Evolutionary conservation across 495 filamentous ascomycete species (phyloP).

Genomic region (Cercophora samala): DNA sequence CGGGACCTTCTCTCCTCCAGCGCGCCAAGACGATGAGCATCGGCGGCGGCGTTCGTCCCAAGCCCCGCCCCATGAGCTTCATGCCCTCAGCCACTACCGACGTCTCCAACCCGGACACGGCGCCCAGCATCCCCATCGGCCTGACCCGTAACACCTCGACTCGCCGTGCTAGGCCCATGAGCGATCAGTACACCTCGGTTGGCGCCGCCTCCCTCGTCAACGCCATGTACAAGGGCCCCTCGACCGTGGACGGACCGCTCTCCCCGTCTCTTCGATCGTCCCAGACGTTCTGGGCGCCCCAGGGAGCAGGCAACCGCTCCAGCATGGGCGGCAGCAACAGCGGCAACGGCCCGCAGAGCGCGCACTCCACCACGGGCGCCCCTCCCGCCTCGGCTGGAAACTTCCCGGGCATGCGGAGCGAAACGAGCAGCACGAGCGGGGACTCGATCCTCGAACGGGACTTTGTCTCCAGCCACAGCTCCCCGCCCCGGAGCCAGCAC

Average conservation of each 20-base stretch:
- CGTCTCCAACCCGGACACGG: slow-evolving; percentile 69
- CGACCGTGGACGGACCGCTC: slow-evolving; percentile 46
- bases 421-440: slow-evolving; percentile 63
- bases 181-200: slow-evolving; percentile 64
- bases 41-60: slow-evolving; percentile 43
- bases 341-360: slow-evolving; percentile 23
- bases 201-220: slow-evolving; percentile 67
- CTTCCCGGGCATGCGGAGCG: slow-evolving; percentile 53
- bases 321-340: slow-evolving; percentile 27
- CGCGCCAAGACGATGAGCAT: slow-evolving; percentile 71
- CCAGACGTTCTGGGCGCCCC: slow-evolving; percentile 35
- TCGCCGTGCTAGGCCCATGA: slow-evolving; percentile 56
- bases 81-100: slow-evolving; percentile 48
- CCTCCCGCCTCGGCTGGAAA: slow-evolving; percentile 50
- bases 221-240: slow-evolving; percentile 73
- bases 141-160: slow-evolving; percentile 63
- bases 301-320: slow-evolving; percentile 49
- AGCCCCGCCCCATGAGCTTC: slow-evolving; percentile 60
- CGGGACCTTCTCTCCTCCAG: slow-evolving; percentile 62
- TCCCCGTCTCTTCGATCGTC: slow-evolving; percentile 53
- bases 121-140: slow-evolving; percentile 70
- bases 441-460: slow-evolving; percentile 42
- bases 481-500: slow-evolving; percentile 43
- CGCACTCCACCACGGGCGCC: slow-evolving; percentile 36
- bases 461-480: slow-evolving; percentile 44